Conservation (phyloP, 768 basidiomycete species). For the Strobilomyces dryophilus region DNA sequence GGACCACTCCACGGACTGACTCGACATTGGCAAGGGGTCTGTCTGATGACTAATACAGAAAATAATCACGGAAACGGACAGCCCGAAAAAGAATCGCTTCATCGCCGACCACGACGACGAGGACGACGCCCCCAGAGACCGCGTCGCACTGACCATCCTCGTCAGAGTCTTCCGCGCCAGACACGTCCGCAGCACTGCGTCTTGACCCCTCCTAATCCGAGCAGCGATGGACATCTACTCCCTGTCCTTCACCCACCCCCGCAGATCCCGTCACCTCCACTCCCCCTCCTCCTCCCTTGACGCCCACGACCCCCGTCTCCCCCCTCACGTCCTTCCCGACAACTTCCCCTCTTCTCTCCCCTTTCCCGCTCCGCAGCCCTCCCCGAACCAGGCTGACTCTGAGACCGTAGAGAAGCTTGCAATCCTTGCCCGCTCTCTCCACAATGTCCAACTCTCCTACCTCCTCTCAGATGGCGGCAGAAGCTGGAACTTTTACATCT, state of each 20-base stretch:
- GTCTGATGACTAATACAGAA: conserved; percentile 5
- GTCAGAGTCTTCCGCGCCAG: conserved; percentile 3
- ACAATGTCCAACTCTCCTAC: conserved; percentile 83
- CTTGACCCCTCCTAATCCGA: conserved; percentile 25
- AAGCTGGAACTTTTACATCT: conserved; percentile 87
- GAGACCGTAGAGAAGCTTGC: conserved; percentile 79
- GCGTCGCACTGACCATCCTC: conserved; percentile 14
- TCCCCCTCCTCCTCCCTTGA: conserved; percentile 63
- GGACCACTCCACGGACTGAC: conserved; percentile 16
- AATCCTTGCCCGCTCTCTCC: conserved; percentile 73
- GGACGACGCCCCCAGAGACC: conserved; percentile 12
- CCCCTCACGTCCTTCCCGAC: conserved; percentile 35
- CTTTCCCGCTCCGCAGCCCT: conserved; percentile 34
- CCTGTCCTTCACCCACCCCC: conserved; percentile 89
- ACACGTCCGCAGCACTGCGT: background rate
- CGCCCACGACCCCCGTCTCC: conserved; percentile 47
- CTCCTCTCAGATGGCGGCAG: conserved; percentile 60
- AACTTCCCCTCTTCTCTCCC: conserved; percentile 35
- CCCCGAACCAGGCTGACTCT: conserved; percentile 45
- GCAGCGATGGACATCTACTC: conserved; percentile 82
- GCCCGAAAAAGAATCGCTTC: conserved; percentile 20
- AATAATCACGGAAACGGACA: background rate
- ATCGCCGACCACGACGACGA: conserved; percentile 19
- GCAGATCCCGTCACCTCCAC: conserved; percentile 63
- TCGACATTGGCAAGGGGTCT: background rate